These are phyloP conservation scores for Chamaecrista fasciculata DNA, from an alignment of 306 rosid species.

Conservation along the genomic window DNA sequence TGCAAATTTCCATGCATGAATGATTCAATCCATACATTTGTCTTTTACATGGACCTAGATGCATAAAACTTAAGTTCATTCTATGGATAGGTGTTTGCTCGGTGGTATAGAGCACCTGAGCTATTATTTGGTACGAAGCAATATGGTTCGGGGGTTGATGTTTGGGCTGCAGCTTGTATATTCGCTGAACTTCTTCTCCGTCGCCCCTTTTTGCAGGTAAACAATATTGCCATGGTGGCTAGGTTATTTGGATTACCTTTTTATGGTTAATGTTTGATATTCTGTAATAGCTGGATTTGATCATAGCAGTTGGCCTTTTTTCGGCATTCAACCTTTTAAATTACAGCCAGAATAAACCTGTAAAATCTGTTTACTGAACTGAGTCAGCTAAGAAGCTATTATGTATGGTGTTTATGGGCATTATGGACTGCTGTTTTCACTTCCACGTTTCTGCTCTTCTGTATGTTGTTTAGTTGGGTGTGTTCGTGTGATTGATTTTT, in stretches of 20 bases:
- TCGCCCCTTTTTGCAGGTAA: slow-evolving; percentile 90
- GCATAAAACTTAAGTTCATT: slow-evolving; percentile 13
- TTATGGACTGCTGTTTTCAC: background rate
- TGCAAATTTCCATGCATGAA: slow-evolving; percentile 13
- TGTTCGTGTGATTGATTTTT: no score
- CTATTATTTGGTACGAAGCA: slow-evolving; percentile 90
- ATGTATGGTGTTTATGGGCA: slow-evolving; percentile 19
- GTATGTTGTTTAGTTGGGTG: no score
- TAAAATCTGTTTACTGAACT: slow-evolving; percentile 7
- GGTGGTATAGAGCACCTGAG: slow-evolving; percentile 99
- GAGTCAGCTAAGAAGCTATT: slow-evolving; percentile 11
- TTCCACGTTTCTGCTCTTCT: background rate
- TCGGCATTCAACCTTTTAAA: background rate
- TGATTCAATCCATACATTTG: slow-evolving; percentile 4
- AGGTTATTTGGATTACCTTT: no score
- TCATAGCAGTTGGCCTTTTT: background rate
- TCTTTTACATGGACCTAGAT: slow-evolving; percentile 11
- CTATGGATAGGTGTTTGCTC: slow-evolving; percentile 75
- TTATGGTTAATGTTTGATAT: slow-evolving; percentile 11
- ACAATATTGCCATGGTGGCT: slow-evolving; percentile 1
- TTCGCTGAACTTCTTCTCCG: slow-evolving; percentile 92
- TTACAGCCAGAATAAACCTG: slow-evolving; percentile 1
- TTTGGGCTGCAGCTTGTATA: slow-evolving; percentile 98
- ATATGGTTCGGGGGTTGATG: slow-evolving; percentile 95
- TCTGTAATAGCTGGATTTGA: slow-evolving; percentile 1